Base-by-base conservation (phyloP, 495 filamentous ascomycete genomes). In the Hypomontagnella monticulosa region DNA sequence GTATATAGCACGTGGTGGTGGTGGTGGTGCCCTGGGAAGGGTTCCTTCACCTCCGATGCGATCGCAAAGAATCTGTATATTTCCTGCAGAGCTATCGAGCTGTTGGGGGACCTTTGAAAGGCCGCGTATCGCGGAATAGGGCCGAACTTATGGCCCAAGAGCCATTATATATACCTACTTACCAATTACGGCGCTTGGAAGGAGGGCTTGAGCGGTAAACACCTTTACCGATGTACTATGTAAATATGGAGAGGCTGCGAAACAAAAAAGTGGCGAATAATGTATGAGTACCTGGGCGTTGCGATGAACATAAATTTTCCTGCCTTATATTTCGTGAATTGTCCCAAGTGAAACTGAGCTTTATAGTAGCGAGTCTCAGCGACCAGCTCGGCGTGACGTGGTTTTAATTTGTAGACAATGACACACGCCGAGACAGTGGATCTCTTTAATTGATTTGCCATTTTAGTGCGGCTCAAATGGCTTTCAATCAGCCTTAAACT, bases 261-360 rank as follows among this genome's bases (percentile, higher is more conserved):
- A 32, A 42, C 54, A 46, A 57, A 30, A 57, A 30, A 20, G 19
- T 30, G 65, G 59, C 59, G 33, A 30, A 55, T 67, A 68, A 59
- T 68, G 65, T 68, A 68, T 68, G 65, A 63, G 59, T 68, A 68
- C 16, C 63, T 50, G 43, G 65, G 37, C 58, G 59, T 67, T 63
- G 51, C 57, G 20, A 68, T 67, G 58, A 67, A 55, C 46, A 67
- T 53, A 67, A 46, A 33, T 53, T 30, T 52, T 23, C 37, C 20
- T 44, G 50, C 19, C 32, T 52, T 37, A 60, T 42, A 1, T 57
- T 46, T 27, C 12, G 7, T 51, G 14, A 16, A 9, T 33, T 53
- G 27, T 50, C 42, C 6, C 23, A 27, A 27, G 23, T 27, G 23
- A 27, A 27, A 27, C 6, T 27, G 23, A 27, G 2, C 23, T 27